These are phyloP conservation scores for Leccinum fibrillosum DNA, from an alignment of 768 basidiomycete genomes.

Conservation along the genomic window DNA sequence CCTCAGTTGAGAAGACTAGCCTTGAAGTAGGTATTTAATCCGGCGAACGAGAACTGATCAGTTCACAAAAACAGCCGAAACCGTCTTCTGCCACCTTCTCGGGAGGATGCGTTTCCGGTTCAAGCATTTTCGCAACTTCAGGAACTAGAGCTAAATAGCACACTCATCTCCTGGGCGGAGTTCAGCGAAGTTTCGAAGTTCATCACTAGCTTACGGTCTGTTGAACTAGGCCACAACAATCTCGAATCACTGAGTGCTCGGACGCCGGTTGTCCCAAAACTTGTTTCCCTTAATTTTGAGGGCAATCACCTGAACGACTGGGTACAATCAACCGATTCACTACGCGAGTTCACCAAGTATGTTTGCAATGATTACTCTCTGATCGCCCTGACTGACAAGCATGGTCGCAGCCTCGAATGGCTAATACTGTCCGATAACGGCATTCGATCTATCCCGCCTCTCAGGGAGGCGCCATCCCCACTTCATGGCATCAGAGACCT, in stretches of 20 bases:
- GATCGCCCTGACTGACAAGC: conserved; percentile 3
- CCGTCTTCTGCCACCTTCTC: conserved; percentile 46
- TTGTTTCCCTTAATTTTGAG: conserved; percentile 67
- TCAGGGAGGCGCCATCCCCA: conserved; percentile 13
- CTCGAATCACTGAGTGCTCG: conserved; percentile 35
- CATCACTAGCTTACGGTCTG: conserved; percentile 51
- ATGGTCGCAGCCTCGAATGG: conserved; percentile 47
- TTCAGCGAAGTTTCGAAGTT: conserved; percentile 46
- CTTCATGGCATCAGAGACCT: conserved; percentile 50
- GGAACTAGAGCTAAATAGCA: conserved; percentile 74
- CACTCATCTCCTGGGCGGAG: conserved; percentile 69
- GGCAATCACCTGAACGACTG: conserved; percentile 61
- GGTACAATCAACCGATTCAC: conserved; percentile 43
- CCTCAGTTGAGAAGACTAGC: conserved; percentile 60
- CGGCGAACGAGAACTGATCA: conserved; percentile 12
- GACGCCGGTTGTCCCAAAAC: conserved; percentile 18
- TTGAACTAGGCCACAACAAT: conserved; percentile 74
- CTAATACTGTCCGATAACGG: conserved; percentile 66
- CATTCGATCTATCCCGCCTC: conserved; percentile 46
- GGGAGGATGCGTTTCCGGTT: conserved; percentile 28
- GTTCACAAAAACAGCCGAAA: conserved; percentile 52
- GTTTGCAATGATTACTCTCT: background rate
- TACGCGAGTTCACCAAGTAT: conserved; percentile 47
- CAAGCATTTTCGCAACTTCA: conserved; percentile 48
- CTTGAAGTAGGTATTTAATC: conserved; percentile 65